Conservation (phyloP, 2,329 filamentous ascomycete species). For the Cytospora piceae region DNA sequence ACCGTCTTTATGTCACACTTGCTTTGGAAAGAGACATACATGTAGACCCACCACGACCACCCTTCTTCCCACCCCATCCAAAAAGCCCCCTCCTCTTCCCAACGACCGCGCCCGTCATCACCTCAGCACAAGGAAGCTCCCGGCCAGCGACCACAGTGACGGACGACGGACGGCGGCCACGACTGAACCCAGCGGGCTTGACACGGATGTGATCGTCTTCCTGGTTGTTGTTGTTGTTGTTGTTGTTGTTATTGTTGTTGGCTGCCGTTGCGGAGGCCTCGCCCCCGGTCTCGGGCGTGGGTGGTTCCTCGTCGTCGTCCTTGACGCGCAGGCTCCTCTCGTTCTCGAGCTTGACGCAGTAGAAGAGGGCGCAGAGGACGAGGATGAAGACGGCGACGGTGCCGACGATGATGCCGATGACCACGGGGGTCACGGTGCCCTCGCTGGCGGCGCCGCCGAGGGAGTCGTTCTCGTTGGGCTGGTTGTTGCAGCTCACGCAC, state of each 20-base stretch:
- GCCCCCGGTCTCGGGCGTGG: background rate
- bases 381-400: slow-evolving; percentile 28
- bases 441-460: slow-evolving; percentile 27
- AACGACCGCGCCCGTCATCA: background rate
- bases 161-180: slow-evolving; percentile 11
- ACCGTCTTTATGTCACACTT: background rate
- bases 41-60: slow-evolving; percentile 10
- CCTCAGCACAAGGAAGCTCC: background rate
- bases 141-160: background rate
- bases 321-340: slow-evolving; percentile 17
- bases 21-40: background rate
- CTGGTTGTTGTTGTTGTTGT: background rate
- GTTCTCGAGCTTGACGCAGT: slow-evolving; percentile 31
- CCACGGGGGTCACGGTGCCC: slow-evolving; percentile 28
- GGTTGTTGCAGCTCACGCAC: slow-evolving; percentile 30
- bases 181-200: background rate
- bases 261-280: background rate
- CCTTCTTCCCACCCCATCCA: slow-evolving; percentile 20
- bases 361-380: slow-evolving; percentile 29
- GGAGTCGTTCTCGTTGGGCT: slow-evolving; percentile 26
- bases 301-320: background rate
- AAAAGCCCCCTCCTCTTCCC: slow-evolving; percentile 23
- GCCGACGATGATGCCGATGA: slow-evolving; percentile 28
- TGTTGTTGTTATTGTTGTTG: no score
- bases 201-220: background rate